A percentile compares a stretch with the other conserved stretches of the same genome.
These are phyloP conservation scores for Trypanosoma avium DNA, from an alignment of 208 protist genomes.

Conservation along the genomic window DNA sequence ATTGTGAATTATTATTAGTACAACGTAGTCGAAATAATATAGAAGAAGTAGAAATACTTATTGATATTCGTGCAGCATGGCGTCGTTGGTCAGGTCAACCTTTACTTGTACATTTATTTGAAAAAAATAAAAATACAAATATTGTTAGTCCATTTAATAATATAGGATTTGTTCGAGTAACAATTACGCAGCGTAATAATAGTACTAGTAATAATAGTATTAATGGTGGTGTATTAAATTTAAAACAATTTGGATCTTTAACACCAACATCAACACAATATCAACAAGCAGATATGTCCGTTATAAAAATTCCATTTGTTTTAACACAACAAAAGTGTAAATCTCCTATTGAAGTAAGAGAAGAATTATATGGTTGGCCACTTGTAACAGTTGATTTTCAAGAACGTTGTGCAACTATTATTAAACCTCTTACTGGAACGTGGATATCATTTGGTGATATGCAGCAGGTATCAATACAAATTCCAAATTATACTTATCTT, in stretches of 20 bases:
- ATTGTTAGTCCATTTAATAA: slow-evolving; percentile 32
- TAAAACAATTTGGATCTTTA: background rate
- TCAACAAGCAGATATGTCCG: background rate
- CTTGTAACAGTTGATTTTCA: slow-evolving; percentile 51
- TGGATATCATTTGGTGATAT: slow-evolving; percentile 12
- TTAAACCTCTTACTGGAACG: slow-evolving; percentile 36
- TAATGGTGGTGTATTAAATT: background rate
- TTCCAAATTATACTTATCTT: slow-evolving; percentile 19
- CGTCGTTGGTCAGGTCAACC: slow-evolving; percentile 14
- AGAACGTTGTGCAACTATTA: slow-evolving; percentile 49
- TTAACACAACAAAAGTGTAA: background rate
- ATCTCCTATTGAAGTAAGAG: background rate
- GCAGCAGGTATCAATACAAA: slow-evolving; percentile 31
- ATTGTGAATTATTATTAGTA: slow-evolving; percentile 52
- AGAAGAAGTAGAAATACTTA: slow-evolving; percentile 60
- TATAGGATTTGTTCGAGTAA: slow-evolving; percentile 62
- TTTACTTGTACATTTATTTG: slow-evolving; percentile 58
- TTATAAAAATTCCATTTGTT: slow-evolving; percentile 1
- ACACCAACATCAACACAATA: background rate
- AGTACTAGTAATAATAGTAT: too few species aligned
- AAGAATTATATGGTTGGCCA: slow-evolving; percentile 42
- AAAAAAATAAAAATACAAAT: slow-evolving; percentile 13
- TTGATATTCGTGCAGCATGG: slow-evolving; percentile 43
- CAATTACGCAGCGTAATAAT: too few species aligned
- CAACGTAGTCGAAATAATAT: slow-evolving; percentile 56